Conservation (phyloP, 2,329 filamentous ascomycete species). For the Epichloe coenophiala region DNA sequence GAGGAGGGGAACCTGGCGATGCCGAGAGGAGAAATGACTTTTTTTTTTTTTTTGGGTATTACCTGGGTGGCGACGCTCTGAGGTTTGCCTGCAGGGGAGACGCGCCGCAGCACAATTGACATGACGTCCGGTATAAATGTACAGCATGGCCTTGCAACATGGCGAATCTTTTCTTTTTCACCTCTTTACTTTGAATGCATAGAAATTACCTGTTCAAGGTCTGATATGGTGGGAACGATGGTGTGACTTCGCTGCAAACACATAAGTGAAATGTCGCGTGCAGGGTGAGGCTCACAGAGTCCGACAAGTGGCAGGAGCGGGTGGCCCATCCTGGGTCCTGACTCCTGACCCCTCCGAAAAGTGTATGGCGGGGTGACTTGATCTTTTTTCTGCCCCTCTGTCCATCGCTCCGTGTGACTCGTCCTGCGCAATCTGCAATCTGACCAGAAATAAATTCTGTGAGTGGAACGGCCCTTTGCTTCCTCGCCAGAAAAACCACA, state of each 20-base stretch:
- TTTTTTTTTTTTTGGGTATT: not conserved
- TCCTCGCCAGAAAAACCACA: not conserved
- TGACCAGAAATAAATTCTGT: not conserved
- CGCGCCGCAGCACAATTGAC: not conserved
- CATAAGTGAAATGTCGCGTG: no score
- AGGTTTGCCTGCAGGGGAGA: not conserved
- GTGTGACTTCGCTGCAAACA: no score
- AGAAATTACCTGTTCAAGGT: not conserved
- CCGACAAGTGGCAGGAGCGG: no score
- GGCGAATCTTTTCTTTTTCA: not conserved
- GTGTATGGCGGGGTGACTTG: constrained; percentile 3
- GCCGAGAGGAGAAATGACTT: not conserved
- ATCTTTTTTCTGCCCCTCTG: constrained; percentile 3
- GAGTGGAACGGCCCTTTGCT: not conserved
- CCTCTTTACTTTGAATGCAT: constrained; percentile 1
- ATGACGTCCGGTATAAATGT: constrained; percentile 2
- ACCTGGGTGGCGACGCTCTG: not conserved
- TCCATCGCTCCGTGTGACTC: constrained; percentile 1
- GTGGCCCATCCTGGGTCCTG: no score
- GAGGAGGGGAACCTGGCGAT: not conserved
- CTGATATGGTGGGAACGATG: no score
- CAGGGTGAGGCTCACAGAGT: no score
- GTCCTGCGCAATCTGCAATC: not conserved
- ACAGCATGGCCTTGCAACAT: constrained; percentile 7
- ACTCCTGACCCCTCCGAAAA: not conserved